A percentile compares a stretch with the other conserved stretches of the same genome.
Evolutionary conservation across 2,329 filamentous ascomycete species (phyloP).

Genomic region (Sporothrix variecibatus): DNA sequence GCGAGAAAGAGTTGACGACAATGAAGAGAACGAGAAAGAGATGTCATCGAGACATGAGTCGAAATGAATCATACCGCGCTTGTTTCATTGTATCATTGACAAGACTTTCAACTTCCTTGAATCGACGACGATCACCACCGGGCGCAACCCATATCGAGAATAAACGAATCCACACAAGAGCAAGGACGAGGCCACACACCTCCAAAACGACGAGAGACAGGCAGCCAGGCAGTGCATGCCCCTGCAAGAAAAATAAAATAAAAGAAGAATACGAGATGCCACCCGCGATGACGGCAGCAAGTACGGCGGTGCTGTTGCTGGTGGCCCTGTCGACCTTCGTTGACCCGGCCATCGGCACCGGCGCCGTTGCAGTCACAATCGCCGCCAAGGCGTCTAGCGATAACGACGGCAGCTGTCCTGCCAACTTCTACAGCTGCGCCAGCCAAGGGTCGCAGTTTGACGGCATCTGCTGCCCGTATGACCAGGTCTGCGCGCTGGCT

Average conservation of each 20-base stretch:
- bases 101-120: not conserved
- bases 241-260: not conserved
- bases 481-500: constrained; percentile 54
- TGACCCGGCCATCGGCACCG: not conserved
- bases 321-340: not conserved
- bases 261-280: not conserved
- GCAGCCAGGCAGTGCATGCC: not conserved
- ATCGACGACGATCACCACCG: not conserved
- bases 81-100: not conserved
- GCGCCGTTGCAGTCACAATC: not conserved
- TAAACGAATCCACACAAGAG: not conserved
- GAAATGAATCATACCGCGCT: not conserved
- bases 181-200: not conserved
- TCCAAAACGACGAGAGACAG: not conserved
- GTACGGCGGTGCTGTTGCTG: not conserved
- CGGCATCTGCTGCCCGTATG: constrained; percentile 54
- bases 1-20: not conserved
- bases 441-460: constrained; percentile 49
- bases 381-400: not conserved
- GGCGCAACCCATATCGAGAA: not conserved
- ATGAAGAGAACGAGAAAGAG: not conserved
- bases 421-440: constrained; percentile 54
- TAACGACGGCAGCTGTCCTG: constrained; percentile 43
- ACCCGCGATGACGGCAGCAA: not conserved
- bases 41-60: not conserved